These are phyloP conservation scores for Penicillium sclerotigenum DNA, from an alignment of 2,329 filamentous ascomycete species.

Conservation along the genomic window DNA sequence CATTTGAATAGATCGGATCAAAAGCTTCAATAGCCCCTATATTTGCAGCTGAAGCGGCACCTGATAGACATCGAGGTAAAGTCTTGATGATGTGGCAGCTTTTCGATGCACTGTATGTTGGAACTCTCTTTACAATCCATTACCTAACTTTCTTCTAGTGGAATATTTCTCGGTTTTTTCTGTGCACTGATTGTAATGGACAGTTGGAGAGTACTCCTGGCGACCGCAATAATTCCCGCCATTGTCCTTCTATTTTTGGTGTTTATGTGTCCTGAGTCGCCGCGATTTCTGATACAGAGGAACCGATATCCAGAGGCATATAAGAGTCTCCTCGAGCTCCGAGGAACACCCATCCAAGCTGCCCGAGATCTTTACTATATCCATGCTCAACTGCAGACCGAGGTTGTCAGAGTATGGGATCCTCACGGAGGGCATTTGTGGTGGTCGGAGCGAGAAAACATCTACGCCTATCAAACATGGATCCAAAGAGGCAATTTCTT, in stretches of 20 bases:
- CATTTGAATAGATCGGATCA: conserved; percentile 16
- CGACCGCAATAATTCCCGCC: neutral
- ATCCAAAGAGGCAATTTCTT: neutral
- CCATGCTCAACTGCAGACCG: conserved; percentile 5
- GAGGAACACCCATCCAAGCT: neutral
- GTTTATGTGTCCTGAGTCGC: conserved; percentile 6
- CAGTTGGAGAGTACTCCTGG: neutral
- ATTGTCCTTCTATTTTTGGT: neutral
- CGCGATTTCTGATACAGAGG: conserved; percentile 17
- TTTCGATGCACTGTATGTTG: conserved; percentile 22
- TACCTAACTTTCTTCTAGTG: neutral
- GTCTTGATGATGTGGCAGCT: conserved; percentile 26
- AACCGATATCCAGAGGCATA: neutral
- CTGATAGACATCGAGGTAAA: conserved; percentile 16
- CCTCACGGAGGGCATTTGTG: neutral
- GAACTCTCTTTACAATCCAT: neutral
- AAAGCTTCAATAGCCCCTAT: conserved; percentile 26
- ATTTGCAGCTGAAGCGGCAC: conserved; percentile 21
- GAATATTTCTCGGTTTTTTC: neutral
- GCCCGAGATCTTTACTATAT: conserved; percentile 34
- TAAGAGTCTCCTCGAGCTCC: neutral
- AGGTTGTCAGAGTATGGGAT: neutral
- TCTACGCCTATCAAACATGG: neutral
- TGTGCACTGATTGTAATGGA: neutral
- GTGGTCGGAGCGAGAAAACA: neutral